Percentiles rank a stretch among this genome's conserved stretches.
Conservation (phyloP, 1,139 yeast species). For the Geotrichum europaeum region DNA sequence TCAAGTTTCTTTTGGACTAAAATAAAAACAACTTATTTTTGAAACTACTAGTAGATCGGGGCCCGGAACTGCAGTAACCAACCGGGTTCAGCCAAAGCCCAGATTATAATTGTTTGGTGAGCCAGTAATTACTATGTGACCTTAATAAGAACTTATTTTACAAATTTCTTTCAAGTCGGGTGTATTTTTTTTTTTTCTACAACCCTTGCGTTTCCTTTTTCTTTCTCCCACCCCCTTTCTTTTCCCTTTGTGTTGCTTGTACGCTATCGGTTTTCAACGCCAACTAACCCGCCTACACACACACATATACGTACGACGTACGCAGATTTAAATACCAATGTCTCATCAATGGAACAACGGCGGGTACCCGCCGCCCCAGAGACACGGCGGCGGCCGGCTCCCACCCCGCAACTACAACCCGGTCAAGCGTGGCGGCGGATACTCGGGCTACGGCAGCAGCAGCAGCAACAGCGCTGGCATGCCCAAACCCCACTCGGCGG, state of each 20-base stretch:
- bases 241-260: not conserved
- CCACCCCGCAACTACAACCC: not conserved
- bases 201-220: not conserved
- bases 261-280: not conserved
- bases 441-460: not conserved
- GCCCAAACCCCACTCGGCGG: not conserved
- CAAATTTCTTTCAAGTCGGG: too few relatives aligned
- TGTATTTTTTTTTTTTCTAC: not conserved
- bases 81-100: too few relatives aligned
- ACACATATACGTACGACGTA: not conserved
- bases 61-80: too few relatives aligned
- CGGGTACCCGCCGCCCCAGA: not conserved
- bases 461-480: not conserved
- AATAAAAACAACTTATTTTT: too few relatives aligned
- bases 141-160: too few relatives aligned
- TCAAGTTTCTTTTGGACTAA: too few relatives aligned
- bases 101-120: too few relatives aligned
- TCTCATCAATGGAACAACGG: slow-evolving; percentile 9
- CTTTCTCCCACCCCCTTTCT: too few relatives aligned
- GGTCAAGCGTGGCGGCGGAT: not conserved
- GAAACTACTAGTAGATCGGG: too few relatives aligned
- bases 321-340: not conserved
- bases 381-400: not conserved
- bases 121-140: too few relatives aligned
- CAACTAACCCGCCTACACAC: not conserved